phyloP scores from a whole-genome alignment of 2,329 filamentous ascomycete species.

The Claviceps sp. region DNA sequence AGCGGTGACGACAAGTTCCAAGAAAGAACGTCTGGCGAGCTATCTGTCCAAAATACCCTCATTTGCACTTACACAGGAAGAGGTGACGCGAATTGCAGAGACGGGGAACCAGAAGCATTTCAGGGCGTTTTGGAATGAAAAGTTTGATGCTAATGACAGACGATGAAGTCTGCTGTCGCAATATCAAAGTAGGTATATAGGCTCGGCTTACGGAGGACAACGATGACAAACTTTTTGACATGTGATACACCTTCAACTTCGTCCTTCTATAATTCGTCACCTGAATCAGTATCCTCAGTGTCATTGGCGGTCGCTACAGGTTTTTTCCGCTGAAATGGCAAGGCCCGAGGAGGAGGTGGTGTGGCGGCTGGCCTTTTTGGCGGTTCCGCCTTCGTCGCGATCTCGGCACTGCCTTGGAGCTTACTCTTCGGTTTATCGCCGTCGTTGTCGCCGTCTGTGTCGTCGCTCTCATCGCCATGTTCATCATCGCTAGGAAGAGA shows the following conservation, averaged over 20 bases:
- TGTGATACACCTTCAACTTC: no score
- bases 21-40: constrained; percentile 41
- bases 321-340: constrained; percentile 31
- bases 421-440: not conserved
- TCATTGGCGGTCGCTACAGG: constrained; percentile 25
- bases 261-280: constrained; percentile 35
- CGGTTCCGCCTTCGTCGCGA: constrained; percentile 2
- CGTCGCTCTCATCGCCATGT: constrained; percentile 21
- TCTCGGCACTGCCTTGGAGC: not conserved
- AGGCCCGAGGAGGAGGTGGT: constrained; percentile 24
- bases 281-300: constrained; percentile 41
- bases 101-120: constrained; percentile 47
- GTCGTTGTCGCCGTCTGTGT: constrained; percentile 10
- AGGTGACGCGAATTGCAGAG: constrained; percentile 42
- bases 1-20: constrained; percentile 46
- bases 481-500: constrained; percentile 25
- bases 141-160: constrained; percentile 38
- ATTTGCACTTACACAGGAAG: constrained; percentile 46
- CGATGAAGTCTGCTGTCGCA: constrained; percentile 10
- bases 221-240: not conserved
- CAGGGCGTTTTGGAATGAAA: constrained; percentile 43
- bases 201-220: not conserved
- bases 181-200: not conserved
- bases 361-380: constrained; percentile 12
- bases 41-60: constrained; percentile 35